Conservation (phyloP, 495 filamentous ascomycete genomes). For the Penicillium parvum region DNA sequence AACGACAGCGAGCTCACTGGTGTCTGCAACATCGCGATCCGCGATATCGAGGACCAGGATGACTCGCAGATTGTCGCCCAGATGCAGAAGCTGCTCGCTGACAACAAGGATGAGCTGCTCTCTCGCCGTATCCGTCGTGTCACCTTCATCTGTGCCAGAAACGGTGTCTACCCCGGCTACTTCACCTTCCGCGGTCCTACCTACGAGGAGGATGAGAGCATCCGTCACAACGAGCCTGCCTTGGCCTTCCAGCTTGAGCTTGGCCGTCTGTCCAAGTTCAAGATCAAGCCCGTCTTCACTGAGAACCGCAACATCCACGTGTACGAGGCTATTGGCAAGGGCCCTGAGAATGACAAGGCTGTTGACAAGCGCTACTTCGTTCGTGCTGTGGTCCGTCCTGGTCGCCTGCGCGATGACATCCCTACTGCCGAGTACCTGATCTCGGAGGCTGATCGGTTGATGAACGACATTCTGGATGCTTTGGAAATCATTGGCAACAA, state of each 20-base stretch:
- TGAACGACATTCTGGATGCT: constrained; percentile 97
- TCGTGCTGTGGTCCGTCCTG: constrained; percentile 86
- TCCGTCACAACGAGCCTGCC: constrained; percentile 95
- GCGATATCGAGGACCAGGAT: constrained; percentile 81
- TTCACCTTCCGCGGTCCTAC: constrained; percentile 93
- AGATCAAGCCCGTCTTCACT: constrained; percentile 95
- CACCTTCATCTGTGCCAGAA: constrained; percentile 93
- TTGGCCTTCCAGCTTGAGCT: constrained; percentile 97
- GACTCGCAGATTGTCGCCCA: constrained; percentile 75
- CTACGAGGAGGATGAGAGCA: constrained; percentile 87
- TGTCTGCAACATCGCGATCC: constrained; percentile 87
- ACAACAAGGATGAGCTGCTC: constrained; percentile 78
- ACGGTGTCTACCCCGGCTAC: constrained; percentile 94
- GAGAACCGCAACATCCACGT: constrained; percentile 99
- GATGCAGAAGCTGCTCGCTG: constrained; percentile 69
- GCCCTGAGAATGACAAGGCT: constrained; percentile 74
- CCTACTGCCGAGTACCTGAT: constrained; percentile 97
- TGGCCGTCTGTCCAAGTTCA: constrained; percentile 89
- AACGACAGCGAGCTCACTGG: constrained; percentile 75
- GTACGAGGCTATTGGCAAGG: constrained; percentile 93
- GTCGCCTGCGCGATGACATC: constrained; percentile 92
- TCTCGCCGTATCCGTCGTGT: constrained; percentile 78
- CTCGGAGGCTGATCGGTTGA: constrained; percentile 90
- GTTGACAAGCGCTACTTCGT: constrained; percentile 91
- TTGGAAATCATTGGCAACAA: constrained; percentile 98